phyloP scores from a whole-genome alignment of 805 yeast genomes.

The Schwanniomyces yamadae region DNA sequence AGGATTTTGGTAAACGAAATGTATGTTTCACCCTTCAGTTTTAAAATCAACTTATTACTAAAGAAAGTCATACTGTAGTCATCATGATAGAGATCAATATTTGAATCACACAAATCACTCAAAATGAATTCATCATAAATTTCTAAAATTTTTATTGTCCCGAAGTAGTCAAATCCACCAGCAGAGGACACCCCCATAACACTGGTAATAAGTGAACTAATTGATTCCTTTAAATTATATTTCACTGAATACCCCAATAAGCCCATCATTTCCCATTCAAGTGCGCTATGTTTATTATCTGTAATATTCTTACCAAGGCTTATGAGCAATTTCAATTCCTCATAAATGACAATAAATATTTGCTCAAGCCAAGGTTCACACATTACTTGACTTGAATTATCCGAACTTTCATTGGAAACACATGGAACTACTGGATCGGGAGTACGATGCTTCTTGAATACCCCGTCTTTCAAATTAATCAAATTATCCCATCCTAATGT shows the following conservation, averaged over 20 bases:
- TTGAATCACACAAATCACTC: slow-evolving; percentile 33
- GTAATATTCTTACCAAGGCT: slow-evolving; percentile 19
- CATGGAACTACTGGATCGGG: slow-evolving; percentile 7
- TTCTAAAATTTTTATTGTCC: slow-evolving; percentile 49
- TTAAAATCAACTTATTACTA: slow-evolving; percentile 35
- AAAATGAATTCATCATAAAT: slow-evolving; percentile 44
- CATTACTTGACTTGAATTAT: slow-evolving; percentile 22
- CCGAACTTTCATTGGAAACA: slow-evolving; percentile 18
- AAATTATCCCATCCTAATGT: slow-evolving; percentile 82
- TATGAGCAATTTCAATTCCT: slow-evolving; percentile 45
- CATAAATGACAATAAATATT: slow-evolving; percentile 66
- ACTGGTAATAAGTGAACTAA: slow-evolving; percentile 41
- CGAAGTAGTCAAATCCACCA: slow-evolving; percentile 63
- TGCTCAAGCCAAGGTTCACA: slow-evolving; percentile 83
- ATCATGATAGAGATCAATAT: slow-evolving; percentile 30
- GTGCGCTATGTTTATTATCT: slow-evolving; percentile 49
- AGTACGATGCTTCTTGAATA: slow-evolving; percentile 47
- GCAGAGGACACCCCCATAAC: slow-evolving; percentile 49
- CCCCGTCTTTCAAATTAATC: slow-evolving; percentile 60
- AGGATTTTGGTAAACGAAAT: slow-evolving; percentile 23
- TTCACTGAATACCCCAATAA: slow-evolving; percentile 47
- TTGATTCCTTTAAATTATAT: slow-evolving; percentile 36
- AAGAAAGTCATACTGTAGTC: slow-evolving; percentile 25
- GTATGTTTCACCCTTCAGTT: slow-evolving; percentile 14
- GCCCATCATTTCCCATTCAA: slow-evolving; percentile 77